Conservation (phyloP, 2,329 filamentous ascomycete genomes). For the Capronia coronata region DNA sequence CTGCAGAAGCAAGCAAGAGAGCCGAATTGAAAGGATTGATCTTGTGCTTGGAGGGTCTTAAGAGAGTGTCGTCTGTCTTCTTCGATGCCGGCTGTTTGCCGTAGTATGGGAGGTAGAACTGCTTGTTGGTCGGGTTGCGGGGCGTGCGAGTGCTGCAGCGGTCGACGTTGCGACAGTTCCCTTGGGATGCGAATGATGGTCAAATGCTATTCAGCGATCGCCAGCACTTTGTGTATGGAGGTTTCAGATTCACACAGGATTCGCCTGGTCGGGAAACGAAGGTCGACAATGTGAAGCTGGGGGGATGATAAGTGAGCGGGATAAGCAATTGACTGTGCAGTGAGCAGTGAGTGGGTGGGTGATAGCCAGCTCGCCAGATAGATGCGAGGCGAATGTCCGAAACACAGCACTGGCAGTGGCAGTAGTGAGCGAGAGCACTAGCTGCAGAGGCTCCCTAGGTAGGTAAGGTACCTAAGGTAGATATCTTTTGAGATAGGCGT, state of each 20-base stretch:
- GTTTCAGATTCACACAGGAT: too few relatives aligned
- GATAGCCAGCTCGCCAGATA: too few relatives aligned
- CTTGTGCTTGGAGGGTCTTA: background rate
- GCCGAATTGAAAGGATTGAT: too few relatives aligned
- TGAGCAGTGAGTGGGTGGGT: background rate
- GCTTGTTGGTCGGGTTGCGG: background rate
- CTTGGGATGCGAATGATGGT: background rate
- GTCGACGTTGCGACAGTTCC: background rate
- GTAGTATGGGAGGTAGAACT: background rate
- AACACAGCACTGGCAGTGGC: too few relatives aligned
- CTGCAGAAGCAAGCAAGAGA: background rate
- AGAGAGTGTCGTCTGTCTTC: slow-evolving; percentile 2
- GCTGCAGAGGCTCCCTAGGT: background rate
- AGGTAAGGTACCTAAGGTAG: too few relatives aligned
- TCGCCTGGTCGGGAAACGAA: background rate
- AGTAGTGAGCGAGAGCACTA: background rate
- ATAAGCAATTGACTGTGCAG: background rate
- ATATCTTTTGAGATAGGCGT: too few relatives aligned
- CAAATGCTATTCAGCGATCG: too few relatives aligned
- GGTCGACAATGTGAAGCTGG: background rate
- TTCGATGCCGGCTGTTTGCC: background rate
- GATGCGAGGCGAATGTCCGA: background rate
- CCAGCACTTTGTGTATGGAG: too few relatives aligned
- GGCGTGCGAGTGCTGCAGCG: too few relatives aligned
- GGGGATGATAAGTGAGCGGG: background rate